These are phyloP conservation scores for Cyathus striatus DNA, from an alignment of 768 basidiomycete genomes.

Conservation along the genomic window DNA sequence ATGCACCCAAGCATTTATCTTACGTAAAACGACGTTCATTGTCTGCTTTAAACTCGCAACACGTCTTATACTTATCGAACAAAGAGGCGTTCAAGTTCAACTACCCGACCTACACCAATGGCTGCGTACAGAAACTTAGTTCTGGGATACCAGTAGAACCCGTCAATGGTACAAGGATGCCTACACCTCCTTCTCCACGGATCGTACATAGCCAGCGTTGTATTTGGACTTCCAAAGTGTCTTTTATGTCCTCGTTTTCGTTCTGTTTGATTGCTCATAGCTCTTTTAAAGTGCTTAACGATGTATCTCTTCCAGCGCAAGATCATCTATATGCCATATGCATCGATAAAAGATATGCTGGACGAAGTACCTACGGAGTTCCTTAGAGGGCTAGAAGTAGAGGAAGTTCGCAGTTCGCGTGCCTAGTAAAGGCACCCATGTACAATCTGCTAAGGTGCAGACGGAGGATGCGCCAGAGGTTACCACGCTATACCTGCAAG, in stretches of 20 bases:
- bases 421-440: constrained; percentile 4
- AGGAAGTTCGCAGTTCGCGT: constrained; percentile 14
- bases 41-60: too few relatives aligned
- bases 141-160: too few relatives aligned
- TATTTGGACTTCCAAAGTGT: constrained; percentile 35
- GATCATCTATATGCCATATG: constrained; percentile 49
- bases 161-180: too few relatives aligned
- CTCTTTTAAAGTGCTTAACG: constrained; percentile 33
- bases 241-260: not conserved
- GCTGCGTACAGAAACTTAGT: too few relatives aligned
- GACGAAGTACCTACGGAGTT: constrained; percentile 8
- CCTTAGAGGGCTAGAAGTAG: constrained; percentile 9
- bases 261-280: constrained; percentile 2
- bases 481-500: constrained; percentile 19
- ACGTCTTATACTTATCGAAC: too few relatives aligned
- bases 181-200: constrained; percentile 25
- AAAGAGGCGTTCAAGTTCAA: too few relatives aligned
- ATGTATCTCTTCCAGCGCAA: constrained; percentile 43
- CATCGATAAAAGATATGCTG: constrained; percentile 32
- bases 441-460: constrained; percentile 3
- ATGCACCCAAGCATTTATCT: too few relatives aligned
- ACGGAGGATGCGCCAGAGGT: constrained; percentile 3
- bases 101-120: too few relatives aligned
- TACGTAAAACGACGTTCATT: too few relatives aligned
- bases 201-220: constrained; percentile 20